A percentile compares a stretch with the other conserved stretches of the same genome.
Evolutionary conservation across 768 basidiomycete species (phyloP).

Genomic region (Filobasidium floriforme): DNA sequence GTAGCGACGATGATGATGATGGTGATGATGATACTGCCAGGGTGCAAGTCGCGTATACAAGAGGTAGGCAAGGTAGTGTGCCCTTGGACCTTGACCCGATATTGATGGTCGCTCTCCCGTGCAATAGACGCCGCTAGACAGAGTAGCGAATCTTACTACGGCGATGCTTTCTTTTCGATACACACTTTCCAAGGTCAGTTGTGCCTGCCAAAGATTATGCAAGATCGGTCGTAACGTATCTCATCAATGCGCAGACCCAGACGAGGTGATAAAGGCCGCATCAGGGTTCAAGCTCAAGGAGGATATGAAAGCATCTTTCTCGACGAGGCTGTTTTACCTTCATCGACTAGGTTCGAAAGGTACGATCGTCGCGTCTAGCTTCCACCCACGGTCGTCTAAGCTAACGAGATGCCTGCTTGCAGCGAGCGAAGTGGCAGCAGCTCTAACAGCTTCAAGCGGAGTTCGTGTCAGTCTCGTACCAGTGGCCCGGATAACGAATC

Average conservation of each 20-base stretch:
- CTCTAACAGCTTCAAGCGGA: too few species aligned
- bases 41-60: background rate
- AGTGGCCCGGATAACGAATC: too few species aligned
- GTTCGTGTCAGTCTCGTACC: too few species aligned
- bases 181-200: conserved; percentile 9
- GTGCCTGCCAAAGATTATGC: too few species aligned
- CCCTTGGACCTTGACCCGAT: background rate
- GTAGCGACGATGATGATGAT: conserved; percentile 14
- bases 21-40: conserved; percentile 6
- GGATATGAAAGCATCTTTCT: background rate
- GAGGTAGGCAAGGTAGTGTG: background rate
- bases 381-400: background rate
- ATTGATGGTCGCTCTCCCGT: too few species aligned
- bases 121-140: background rate
- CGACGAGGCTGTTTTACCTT: background rate
- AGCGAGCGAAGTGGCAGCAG: too few species aligned
- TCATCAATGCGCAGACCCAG: background rate
- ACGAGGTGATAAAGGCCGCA: background rate
- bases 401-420: too few species aligned
- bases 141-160: conserved; percentile 1
- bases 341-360: background rate
- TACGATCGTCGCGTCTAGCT: background rate
- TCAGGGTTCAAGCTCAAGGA: background rate
- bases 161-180: conserved; percentile 13
- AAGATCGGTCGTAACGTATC: background rate